A percentile compares a stretch with the other conserved stretches of the same genome.
Evolutionary conservation across 306 rosid genomes (phyloP).

Genomic region (Casuarina cunninghamiana): DNA sequence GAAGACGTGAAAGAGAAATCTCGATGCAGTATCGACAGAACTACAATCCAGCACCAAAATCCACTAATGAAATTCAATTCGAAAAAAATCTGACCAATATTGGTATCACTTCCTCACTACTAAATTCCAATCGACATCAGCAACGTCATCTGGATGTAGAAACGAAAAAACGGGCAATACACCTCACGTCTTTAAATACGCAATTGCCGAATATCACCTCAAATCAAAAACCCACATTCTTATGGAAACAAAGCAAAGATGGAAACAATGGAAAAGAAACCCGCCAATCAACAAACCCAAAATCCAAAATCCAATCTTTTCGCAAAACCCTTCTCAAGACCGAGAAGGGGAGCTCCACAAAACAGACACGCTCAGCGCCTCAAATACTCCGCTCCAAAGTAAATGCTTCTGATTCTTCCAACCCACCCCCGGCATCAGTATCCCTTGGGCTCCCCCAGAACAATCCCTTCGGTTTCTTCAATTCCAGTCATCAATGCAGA

Average conservation of each 20-base stretch:
- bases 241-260: slow-evolving; percentile 17
- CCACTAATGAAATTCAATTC: slow-evolving; percentile 24
- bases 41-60: slow-evolving; percentile 31
- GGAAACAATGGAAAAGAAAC: slow-evolving; percentile 17
- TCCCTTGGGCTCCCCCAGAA: slow-evolving; percentile 3
- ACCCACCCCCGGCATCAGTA: slow-evolving; percentile 27
- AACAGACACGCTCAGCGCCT: slow-evolving; percentile 39
- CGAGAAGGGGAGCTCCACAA: slow-evolving; percentile 28
- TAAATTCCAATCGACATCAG: slow-evolving; percentile 26
- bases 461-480: slow-evolving; percentile 29
- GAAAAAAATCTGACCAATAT: slow-evolving; percentile 17
- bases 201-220: slow-evolving; percentile 19
- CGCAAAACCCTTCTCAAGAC: slow-evolving; percentile 24
- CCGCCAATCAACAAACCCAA: slow-evolving; percentile 36
- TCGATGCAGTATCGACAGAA: slow-evolving; percentile 23
- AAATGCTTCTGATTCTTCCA: slow-evolving; percentile 25
- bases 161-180: not conserved
- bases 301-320: slow-evolving; percentile 26
- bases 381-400: not conserved
- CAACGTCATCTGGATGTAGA: slow-evolving; percentile 13
- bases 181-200: slow-evolving; percentile 5
- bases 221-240: slow-evolving; percentile 30
- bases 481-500: slow-evolving; percentile 22
- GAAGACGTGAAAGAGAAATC: slow-evolving; percentile 30
- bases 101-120: slow-evolving; percentile 9